Evolutionary conservation across 805 yeast species (phyloP).

Genomic region (Candida glaebosa): DNA sequence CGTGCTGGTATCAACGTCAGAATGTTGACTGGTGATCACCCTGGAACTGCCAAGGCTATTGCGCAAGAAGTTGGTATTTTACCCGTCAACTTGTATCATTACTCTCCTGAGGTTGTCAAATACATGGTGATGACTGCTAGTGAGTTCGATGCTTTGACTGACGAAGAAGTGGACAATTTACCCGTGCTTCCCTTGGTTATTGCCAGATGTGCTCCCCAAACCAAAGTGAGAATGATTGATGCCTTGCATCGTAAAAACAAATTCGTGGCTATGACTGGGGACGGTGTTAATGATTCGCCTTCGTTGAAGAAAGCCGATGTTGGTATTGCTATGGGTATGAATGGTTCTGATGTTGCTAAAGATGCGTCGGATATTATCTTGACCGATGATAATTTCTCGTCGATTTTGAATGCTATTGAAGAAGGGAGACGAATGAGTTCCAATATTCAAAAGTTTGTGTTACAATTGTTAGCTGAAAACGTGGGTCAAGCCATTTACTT

Average conservation of each 20-base stretch:
- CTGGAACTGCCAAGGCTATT: constrained; percentile 33
- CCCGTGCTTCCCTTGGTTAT: constrained; percentile 73
- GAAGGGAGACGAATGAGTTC: constrained; percentile 31
- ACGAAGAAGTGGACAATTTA: constrained; percentile 54
- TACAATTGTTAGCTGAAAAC: constrained; percentile 31
- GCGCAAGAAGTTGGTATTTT: constrained; percentile 35
- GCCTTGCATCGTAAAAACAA: constrained; percentile 49
- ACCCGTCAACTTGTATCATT: constrained; percentile 49
- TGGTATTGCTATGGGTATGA: constrained; percentile 87
- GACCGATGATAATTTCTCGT: constrained; percentile 92
- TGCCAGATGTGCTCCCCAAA: constrained; percentile 81
- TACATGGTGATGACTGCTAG: constrained; percentile 75
- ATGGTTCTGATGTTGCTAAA: constrained; percentile 96
- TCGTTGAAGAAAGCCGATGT: constrained; percentile 91
- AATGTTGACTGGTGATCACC: constrained; percentile 35
- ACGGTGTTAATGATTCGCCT: constrained; percentile 96
- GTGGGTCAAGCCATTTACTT: constrained; percentile 56
- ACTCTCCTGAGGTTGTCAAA: constrained; percentile 51
- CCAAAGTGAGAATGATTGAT: constrained; percentile 78
- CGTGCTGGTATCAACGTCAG: constrained; percentile 33
- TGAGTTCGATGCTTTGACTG: constrained; percentile 62
- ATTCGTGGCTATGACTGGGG: constrained; percentile 88
- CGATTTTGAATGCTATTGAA: constrained; percentile 75
- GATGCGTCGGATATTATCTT: constrained; percentile 96
- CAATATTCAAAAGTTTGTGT: constrained; percentile 32